Evolutionary conservation across 129 eudicot species (phyloP).

Genomic region (Saussurea involucrata): DNA sequence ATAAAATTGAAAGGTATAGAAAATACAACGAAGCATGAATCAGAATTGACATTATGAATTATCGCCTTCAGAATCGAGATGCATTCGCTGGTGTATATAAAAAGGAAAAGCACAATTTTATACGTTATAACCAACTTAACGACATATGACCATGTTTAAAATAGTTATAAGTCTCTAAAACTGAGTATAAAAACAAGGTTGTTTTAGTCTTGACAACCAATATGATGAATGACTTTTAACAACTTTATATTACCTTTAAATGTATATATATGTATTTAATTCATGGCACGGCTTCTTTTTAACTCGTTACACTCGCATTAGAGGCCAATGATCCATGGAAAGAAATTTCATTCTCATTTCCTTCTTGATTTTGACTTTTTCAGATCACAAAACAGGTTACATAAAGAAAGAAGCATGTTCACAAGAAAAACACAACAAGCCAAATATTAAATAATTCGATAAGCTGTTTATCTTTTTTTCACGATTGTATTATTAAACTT

Average conservation of each 20-base stretch:
- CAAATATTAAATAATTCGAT: background rate
- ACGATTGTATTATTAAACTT: too few species aligned
- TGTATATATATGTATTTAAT: too few species aligned
- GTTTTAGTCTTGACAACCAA: background rate
- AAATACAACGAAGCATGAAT: too few species aligned
- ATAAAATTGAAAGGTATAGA: too few species aligned
- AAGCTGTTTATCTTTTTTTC: too few species aligned
- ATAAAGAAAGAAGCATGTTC: background rate
- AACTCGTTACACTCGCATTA: background rate
- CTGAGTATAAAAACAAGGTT: background rate
- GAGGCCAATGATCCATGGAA: background rate
- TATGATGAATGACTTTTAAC: background rate
- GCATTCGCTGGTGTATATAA: too few species aligned
- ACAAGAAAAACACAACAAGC: background rate
- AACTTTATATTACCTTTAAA: too few species aligned
- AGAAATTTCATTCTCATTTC: background rate
- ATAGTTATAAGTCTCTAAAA: background rate
- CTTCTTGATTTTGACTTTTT: background rate
- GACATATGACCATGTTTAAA: too few species aligned
- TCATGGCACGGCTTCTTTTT: background rate
- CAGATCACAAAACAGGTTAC: background rate
- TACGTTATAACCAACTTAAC: too few species aligned
- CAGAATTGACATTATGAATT: too few species aligned
- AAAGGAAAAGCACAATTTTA: too few species aligned
- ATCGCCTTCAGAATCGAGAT: too few species aligned